Conservation (phyloP, 208 protist genomes). For the Trypanosoma cruzi region DNA sequence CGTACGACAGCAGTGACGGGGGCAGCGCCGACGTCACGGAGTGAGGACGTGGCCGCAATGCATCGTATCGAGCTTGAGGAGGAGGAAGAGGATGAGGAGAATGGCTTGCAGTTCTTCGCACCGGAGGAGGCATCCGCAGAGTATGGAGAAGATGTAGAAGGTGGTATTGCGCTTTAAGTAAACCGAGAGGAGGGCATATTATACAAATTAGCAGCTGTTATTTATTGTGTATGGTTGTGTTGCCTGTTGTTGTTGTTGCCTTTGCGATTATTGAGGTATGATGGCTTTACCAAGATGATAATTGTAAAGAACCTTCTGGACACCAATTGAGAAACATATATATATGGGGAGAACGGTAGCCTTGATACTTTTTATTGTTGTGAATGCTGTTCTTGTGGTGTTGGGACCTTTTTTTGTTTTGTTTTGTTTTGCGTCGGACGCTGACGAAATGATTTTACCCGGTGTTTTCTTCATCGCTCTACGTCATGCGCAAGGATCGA, state of each 20-base stretch:
- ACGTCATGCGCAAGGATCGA: no score
- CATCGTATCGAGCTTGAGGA: constrained; percentile 32
- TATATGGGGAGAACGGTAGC: no score
- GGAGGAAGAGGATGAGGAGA: constrained; percentile 27
- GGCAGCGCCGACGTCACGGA: neutral
- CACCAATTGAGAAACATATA: no score
- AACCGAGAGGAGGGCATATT: neutral
- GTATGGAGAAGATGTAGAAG: constrained; percentile 39
- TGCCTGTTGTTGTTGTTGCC: neutral
- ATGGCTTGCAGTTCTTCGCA: constrained; percentile 49
- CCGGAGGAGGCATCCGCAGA: constrained; percentile 30
- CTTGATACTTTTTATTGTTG: no score
- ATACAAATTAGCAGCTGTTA: neutral
- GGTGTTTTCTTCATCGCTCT: no score
- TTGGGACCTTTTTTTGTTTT: no score
- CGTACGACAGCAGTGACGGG: neutral
- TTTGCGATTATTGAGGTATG: neutral
- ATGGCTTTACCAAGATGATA: neutral
- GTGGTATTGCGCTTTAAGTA: constrained; percentile 40
- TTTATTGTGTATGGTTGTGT: neutral
- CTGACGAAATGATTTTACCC: no score
- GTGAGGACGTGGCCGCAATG: constrained; percentile 2
- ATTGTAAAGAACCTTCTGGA: no score
- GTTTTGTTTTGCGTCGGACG: no score
- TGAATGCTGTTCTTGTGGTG: no score